Evolutionary conservation across 2,329 filamentous ascomycete genomes (phyloP).

Genomic region (Ceratocystis smalleyi): DNA sequence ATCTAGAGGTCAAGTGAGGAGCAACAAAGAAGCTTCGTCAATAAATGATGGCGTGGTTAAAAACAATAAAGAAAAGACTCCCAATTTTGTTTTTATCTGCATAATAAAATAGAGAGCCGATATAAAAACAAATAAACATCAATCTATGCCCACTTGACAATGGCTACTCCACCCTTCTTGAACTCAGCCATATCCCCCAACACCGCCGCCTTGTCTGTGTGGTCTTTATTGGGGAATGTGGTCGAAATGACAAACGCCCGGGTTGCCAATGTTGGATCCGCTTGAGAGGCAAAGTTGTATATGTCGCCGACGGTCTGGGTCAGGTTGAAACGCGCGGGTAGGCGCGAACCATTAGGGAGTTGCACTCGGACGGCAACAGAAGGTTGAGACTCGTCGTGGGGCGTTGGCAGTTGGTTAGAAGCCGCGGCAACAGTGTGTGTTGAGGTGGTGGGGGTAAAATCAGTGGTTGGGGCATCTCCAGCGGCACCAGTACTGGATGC

Average conservation of each 20-base stretch:
- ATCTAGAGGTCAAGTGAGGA: neutral
- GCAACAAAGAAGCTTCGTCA: no score
- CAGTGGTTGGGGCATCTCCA: conserved; percentile 14
- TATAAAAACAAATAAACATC: neutral
- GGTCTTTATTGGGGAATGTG: conserved; percentile 69
- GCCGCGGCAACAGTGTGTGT: conserved; percentile 25
- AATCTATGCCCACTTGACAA: conserved; percentile 40
- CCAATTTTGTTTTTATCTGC: no score
- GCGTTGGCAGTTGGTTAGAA: conserved; percentile 20
- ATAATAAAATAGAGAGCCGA: no score
- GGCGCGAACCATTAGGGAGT: conserved; percentile 58
- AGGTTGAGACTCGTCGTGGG: conserved; percentile 50
- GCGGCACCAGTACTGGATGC: conserved; percentile 21
- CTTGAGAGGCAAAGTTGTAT: conserved; percentile 56
- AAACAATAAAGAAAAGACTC: no score
- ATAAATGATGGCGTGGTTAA: no score
- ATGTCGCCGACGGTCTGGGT: conserved; percentile 63
- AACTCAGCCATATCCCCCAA: conserved; percentile 48
- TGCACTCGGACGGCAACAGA: conserved; percentile 59
- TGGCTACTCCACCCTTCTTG: conserved; percentile 48
- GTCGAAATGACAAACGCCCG: conserved; percentile 64
- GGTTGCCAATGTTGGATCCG: conserved; percentile 35
- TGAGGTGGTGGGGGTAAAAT: conserved; percentile 22
- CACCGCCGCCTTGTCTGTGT: conserved; percentile 48
- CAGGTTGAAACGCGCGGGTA: conserved; percentile 70